Evolutionary conservation across 192 early-diverging fungal species (phyloP).

Genomic region (Umbelopsis isabellina): DNA sequence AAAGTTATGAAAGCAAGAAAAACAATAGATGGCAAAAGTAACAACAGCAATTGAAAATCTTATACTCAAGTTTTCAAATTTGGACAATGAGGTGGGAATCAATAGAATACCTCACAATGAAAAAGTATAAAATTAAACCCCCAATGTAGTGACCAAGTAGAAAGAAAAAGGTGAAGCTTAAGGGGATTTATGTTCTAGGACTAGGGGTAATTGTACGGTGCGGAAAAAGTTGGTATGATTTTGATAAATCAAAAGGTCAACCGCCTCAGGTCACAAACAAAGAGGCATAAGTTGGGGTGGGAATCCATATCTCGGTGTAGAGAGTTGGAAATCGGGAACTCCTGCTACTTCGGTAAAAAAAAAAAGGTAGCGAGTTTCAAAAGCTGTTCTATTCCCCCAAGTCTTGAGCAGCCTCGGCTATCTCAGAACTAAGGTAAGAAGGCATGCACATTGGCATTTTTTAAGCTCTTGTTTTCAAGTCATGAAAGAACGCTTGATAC

Average conservation of each 20-base stretch:
- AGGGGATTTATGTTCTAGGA: conserved; percentile 4
- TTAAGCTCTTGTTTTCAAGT: too few relatives aligned
- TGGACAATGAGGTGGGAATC: too few relatives aligned
- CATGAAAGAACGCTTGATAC: conserved; percentile 3
- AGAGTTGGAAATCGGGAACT: neutral
- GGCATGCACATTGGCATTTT: neutral
- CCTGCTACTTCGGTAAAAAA: conserved; percentile 7
- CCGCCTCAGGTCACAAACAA: conserved; percentile 7
- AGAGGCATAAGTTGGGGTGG: conserved; percentile 1
- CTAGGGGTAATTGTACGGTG: neutral
- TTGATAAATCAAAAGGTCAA: neutral
- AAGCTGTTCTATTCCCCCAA: neutral
- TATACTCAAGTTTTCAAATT: too few relatives aligned
- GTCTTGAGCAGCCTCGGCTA: conserved; percentile 5
- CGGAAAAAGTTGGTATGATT: neutral
- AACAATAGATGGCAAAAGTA: too few relatives aligned
- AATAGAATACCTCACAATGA: conserved; percentile 6
- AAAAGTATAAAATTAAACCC: conserved; percentile 8
- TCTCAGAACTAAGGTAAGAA: neutral
- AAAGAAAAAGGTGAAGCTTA: conserved; percentile 5
- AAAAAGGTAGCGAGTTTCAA: conserved; percentile 19
- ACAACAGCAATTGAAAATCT: too few relatives aligned
- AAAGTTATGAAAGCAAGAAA: too few relatives aligned
- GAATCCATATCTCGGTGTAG: neutral
- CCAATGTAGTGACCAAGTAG: neutral